phyloP scores from a whole-genome alignment of 83 land plant species.

The Thuja plicata region DNA sequence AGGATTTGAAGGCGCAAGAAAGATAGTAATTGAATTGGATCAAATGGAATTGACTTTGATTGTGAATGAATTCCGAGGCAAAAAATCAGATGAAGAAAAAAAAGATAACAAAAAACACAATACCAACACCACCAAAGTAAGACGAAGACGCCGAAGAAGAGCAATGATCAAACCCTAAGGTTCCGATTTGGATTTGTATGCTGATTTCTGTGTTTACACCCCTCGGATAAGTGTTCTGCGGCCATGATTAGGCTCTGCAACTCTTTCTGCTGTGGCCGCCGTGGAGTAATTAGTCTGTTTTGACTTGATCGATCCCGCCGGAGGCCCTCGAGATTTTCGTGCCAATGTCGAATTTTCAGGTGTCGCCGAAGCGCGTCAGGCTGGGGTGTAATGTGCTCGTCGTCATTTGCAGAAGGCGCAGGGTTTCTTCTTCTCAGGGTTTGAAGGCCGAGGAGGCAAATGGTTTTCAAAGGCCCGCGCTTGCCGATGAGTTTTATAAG shows the following conservation, averaged over 20 bases:
- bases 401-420: constrained; percentile 6
- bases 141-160: neutral
- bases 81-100: constrained; percentile 16
- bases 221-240: neutral
- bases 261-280: neutral
- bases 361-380: constrained; percentile 8
- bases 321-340: neutral
- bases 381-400: constrained; percentile 9
- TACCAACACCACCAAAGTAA: neutral
- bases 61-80: constrained; percentile 27
- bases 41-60: constrained; percentile 24
- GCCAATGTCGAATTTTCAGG: constrained; percentile 12
- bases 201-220: neutral
- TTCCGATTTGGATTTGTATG: constrained; percentile 5
- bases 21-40: constrained; percentile 12
- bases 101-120: constrained; percentile 6
- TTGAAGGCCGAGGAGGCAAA: neutral
- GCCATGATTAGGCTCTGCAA: constrained; percentile 8
- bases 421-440: neutral
- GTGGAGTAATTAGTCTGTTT: neutral
- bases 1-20: constrained; percentile 15
- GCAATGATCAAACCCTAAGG: constrained; percentile 13
- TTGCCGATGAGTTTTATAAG: neutral
- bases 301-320: neutral
- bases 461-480: neutral